phyloP scores from a whole-genome alignment of 202 grass and related monocot species.

The Setaria viridis region DNA sequence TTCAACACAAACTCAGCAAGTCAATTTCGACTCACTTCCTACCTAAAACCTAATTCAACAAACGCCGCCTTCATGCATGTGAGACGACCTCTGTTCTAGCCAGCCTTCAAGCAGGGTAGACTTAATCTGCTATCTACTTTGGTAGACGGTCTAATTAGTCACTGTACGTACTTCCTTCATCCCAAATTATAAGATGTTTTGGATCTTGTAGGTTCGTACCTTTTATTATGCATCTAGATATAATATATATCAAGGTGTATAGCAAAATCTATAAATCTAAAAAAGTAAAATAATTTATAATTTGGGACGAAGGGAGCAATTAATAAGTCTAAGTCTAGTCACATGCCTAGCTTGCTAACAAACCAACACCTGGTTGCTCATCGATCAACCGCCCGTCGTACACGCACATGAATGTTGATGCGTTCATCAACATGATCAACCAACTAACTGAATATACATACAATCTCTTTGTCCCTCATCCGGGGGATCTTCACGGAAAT shows the following conservation, averaged over 20 bases:
- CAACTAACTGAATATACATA: background rate
- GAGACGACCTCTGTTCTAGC: background rate
- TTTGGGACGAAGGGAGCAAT: too few relatives aligned
- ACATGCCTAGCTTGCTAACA: slow-evolving; percentile 23
- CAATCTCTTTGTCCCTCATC: background rate
- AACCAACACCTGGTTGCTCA: slow-evolving; percentile 6
- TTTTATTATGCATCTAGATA: too few relatives aligned
- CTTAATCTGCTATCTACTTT: background rate
- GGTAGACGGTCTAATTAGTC: background rate
- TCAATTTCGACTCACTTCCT: too few relatives aligned
- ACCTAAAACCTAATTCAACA: too few relatives aligned
- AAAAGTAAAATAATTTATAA: too few relatives aligned
- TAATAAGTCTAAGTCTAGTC: background rate
- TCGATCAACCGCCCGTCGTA: background rate
- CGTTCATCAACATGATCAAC: background rate
- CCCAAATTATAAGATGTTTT: too few relatives aligned
- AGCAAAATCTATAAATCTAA: too few relatives aligned
- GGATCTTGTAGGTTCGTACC: too few relatives aligned
- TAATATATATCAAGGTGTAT: too few relatives aligned
- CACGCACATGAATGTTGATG: background rate
- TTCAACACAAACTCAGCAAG: too few relatives aligned
- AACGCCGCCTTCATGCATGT: background rate
- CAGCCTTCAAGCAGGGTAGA: background rate
- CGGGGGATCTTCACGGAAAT: slow-evolving; percentile 35
- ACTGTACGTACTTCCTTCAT: background rate